These are phyloP conservation scores for Oryza nivara DNA, from an alignment of 176 grass and related monocot species.

Conservation along the genomic window DNA sequence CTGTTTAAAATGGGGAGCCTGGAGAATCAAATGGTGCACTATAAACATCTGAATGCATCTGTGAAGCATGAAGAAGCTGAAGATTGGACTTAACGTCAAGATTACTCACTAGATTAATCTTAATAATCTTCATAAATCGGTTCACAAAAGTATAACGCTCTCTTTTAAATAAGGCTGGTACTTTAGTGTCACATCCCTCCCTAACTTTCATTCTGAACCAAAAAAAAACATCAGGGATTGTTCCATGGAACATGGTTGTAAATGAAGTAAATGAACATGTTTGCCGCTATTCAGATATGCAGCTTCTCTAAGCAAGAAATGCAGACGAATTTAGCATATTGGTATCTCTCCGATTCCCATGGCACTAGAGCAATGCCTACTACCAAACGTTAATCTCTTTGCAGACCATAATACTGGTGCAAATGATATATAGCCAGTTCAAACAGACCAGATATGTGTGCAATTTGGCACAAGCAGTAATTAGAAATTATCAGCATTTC, in stretches of 20 bases:
- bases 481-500: neutral
- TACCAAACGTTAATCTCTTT: conserved; percentile 1
- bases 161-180: neutral
- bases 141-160: neutral
- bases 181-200: neutral
- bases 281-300: neutral
- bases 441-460: neutral
- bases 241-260: neutral
- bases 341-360: neutral
- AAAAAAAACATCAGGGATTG: neutral
- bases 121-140: conserved; percentile 14
- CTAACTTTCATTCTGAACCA: neutral
- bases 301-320: neutral
- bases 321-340: neutral
- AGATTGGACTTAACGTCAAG: neutral
- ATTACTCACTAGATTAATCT: neutral
- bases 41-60: neutral
- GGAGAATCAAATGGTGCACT: neutral
- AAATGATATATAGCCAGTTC: neutral
- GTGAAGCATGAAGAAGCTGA: neutral
- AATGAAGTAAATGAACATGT: neutral
- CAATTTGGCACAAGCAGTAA: neutral
- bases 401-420: neutral
- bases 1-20: neutral
- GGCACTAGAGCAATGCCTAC: neutral